Evolutionary conservation across 371 early-diverging fungal species (phyloP), one percentile per base, ranked within the genome.

Genomic region (Agmasoma carcini): DNA sequence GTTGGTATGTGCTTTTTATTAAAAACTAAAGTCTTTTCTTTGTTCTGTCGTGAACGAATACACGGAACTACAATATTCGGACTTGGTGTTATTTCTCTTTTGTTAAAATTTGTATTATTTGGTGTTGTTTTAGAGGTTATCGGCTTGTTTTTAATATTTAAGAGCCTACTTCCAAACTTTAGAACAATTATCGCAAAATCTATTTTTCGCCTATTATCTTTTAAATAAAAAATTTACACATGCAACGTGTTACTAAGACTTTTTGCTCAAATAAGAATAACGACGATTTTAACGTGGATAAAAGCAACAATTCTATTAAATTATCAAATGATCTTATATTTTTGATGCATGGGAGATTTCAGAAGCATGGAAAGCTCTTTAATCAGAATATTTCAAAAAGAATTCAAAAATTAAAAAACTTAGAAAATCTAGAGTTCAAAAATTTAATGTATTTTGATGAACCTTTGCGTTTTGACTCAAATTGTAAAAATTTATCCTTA

Each of bases 61-160:
- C 59, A 62, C 36, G 68, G 63, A n/a, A 44, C 47, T 17, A 20
- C 34, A 15, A 11, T 67, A 1, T 67, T 67, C 55, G 30, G 1
- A n/a, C 9, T 62, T 12, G 68, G 62, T 14, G 12, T 66, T 30
- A 1, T 61, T 20, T 39, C 59, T 45, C 36, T 61, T 30, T 2
- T 61, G 7, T 45, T 43, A 29, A 45, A 39, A 41, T 49, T 45
- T 41, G 29, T 20, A 0, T 7, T 49, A 1, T 23, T 66, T 23
- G 67, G 67, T 12, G 55, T 66, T 53, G 14, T 66, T 31, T 20
- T 66, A 22, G 67, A 66, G 54, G 20, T 36, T 1, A 0, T 44
- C 6, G 67, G 67, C 0, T 25, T 66, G 7, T 53, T 57, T 37
- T 7, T 48, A 2, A 25, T 66, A 11, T 44, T 66, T 23, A 52